A percentile compares a stretch with the other conserved stretches of the same genome.
Conservation (phyloP, 2,329 filamentous ascomycete species). For the Claviceps sorghi region DNA sequence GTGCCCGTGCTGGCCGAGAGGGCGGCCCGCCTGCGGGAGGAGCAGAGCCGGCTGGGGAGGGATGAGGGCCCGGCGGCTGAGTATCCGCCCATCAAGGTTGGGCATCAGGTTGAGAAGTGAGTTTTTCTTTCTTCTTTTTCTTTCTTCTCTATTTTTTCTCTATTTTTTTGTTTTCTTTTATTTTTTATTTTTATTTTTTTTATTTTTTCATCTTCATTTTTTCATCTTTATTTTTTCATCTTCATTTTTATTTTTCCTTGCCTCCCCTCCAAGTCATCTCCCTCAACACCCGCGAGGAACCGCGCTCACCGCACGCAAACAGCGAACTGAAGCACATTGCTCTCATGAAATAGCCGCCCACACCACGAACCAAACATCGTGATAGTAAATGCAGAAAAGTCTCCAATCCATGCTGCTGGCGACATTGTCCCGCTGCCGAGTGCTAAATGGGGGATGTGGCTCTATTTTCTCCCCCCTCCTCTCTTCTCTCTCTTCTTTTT, state of each 20-base stretch:
- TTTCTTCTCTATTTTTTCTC: too few species aligned
- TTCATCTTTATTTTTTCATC: not conserved
- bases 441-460: too few species aligned
- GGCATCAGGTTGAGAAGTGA: conserved; percentile 42
- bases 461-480: too few species aligned
- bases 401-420: too few species aligned
- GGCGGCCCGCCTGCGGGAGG: conserved; percentile 29
- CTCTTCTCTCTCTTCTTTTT: too few species aligned
- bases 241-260: too few species aligned
- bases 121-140: conserved; percentile 11
- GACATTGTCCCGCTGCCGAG: too few species aligned
- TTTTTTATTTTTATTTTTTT: not conserved
- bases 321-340: conserved; percentile 40
- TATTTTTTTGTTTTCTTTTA: not conserved
- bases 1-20: conserved; percentile 31
- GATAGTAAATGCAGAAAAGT: not conserved
- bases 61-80: conserved; percentile 36
- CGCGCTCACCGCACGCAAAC: too few species aligned
- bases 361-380: not conserved
- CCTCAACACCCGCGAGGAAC: too few species aligned
- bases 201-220: not conserved
- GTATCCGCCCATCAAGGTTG: conserved; percentile 43
- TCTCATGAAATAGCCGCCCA: conserved; percentile 28
- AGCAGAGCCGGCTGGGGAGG: conserved; percentile 32
- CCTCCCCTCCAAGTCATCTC: too few species aligned